These are phyloP conservation scores for Cystoderma amianthinum DNA, from an alignment of 768 basidiomycete species.

Conservation along the genomic window DNA sequence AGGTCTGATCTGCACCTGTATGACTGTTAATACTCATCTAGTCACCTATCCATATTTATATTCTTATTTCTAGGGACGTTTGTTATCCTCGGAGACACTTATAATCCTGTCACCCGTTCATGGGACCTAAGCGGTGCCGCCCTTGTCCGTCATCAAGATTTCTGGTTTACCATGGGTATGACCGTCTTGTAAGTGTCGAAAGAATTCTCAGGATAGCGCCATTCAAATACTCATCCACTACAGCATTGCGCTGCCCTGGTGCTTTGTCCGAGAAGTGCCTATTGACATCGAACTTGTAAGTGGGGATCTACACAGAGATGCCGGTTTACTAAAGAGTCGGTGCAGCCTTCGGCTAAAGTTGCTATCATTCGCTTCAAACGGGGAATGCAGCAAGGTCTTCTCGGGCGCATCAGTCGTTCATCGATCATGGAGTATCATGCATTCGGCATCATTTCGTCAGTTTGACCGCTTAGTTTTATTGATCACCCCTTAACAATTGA, in stretches of 20 bases:
- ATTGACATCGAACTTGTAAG: constrained; percentile 73
- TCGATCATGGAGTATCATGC: constrained; percentile 79
- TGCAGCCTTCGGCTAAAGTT: constrained; percentile 71
- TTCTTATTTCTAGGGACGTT: constrained; percentile 57
- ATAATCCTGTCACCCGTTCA: constrained; percentile 41
- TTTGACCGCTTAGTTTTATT: constrained; percentile 4
- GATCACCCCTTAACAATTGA: constrained; percentile 5
- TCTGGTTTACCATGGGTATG: constrained; percentile 74
- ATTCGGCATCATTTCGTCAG: constrained; percentile 72
- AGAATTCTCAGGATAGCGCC: not conserved
- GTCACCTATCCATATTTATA: no score
- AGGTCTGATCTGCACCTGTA: constrained; percentile 44
- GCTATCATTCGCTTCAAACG: constrained; percentile 74
- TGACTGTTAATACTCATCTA: constrained; percentile 6
- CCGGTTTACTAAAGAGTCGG: constrained; percentile 3
- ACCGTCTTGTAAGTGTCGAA: constrained; percentile 51
- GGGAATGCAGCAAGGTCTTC: constrained; percentile 80
- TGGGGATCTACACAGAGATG: constrained; percentile 5
- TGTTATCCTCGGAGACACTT: constrained; percentile 61
- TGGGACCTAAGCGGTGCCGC: constrained; percentile 53
- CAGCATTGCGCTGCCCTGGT: constrained; percentile 71
- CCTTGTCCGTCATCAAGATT: constrained; percentile 63
- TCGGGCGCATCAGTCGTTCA: constrained; percentile 67
- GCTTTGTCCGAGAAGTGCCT: constrained; percentile 63
- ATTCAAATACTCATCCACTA: constrained; percentile 1